Evolutionary conservation across 106 monocot genomes (phyloP), one percentile per base, ranked within the genome.

Genomic region (Dendrobium huoshanense): DNA sequence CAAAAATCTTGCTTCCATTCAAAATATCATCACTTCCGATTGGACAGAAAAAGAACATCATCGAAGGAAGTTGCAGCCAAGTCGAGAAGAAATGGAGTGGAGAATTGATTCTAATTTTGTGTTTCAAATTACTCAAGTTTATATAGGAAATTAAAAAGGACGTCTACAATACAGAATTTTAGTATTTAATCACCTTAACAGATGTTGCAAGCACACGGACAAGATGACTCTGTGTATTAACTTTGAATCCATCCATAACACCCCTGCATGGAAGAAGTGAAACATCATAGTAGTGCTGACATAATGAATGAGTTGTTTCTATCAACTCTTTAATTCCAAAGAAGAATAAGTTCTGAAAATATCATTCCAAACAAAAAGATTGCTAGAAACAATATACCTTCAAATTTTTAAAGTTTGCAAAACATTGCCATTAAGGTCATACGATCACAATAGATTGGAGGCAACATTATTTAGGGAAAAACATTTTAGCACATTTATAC

Each of bases 211-310:
- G 83, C 77, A 99, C 89, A 83, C 92, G 98, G 65, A 91, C 81
- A 77, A 99, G 91, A 78, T 99, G 95, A 80, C 68, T 90, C 25
- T 99, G 98, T 24, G 88, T 93, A 75, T 99, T 99, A 82, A 99
- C 31, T 68, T 92, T 95, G 88, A 95, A 93, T 20, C 91, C 95
- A 78, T 99, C 98, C 56, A 58, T 73, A 75, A 98, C 91, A 80
- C 84, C 80, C 86, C 98, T 99, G 83, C 25, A 25, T 78, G 19
- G 29, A 82, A 81, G 68, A 77, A 19, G 48, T 3, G 47, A 76
- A 43, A 7, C 9, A 49, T 76, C n/a, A 76, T 4, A 42, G 49
- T 76, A 76, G 5, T 25, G 11, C 47, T 25, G 19, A 10, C 9
- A 45, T 9, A 76, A 76, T 25, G 3, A 76, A 9, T 22, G 24